Evolutionary conservation across 2,329 filamentous ascomycete species (phyloP), one percentile per base, ranked within the genome.

Genomic region (Colletotrichum destructivum): DNA sequence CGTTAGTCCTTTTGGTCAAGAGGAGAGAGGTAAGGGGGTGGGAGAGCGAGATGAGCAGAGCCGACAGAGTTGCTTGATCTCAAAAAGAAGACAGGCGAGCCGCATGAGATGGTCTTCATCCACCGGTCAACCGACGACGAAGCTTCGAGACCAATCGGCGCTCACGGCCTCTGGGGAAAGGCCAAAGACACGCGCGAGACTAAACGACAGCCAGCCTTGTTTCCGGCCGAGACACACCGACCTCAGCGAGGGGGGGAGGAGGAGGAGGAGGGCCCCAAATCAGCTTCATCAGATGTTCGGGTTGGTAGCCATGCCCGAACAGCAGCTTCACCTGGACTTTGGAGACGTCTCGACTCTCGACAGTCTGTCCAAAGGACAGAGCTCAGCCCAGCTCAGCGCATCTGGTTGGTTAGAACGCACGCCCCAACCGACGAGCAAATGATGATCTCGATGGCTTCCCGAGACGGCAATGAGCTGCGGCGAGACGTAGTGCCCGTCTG

Each of bases 371-470:
- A 31, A n/a, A 38, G 46, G 65, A 47, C 47, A 54, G 38, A 51
- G 47, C 44, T 18, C 61, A 35, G 61, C 35, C 18, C n/a, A 15
- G 46, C 9, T 5, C 31, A 31, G 31, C 31, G 9, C 31, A 31
- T 35, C 9, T 35, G 31, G 31, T 35, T 35, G 31, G 31, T 35
- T 31, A 2, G 8, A 35, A 35, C 7, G 8, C 31, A 52, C 60
- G 47, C 60, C 60, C 51, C 60, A 62, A 52, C 35, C 60, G 60
- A 62, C 46, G 21, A 21, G 31, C n/a, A 9, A 62, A 52, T 13
- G 65, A 60, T 69, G 65, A 71, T 63, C 57, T 69, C 64, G 64
- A 71, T 71, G 69, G 52, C 13, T 42, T 49, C 64, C 64, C 13
- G 51, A 62, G 21, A 38, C 11, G 65, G 64, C 59, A 71, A 69